These are phyloP conservation scores for Neofusicoccum sp. DNA, from an alignment of 2,329 filamentous ascomycete genomes.

Conservation along the genomic window DNA sequence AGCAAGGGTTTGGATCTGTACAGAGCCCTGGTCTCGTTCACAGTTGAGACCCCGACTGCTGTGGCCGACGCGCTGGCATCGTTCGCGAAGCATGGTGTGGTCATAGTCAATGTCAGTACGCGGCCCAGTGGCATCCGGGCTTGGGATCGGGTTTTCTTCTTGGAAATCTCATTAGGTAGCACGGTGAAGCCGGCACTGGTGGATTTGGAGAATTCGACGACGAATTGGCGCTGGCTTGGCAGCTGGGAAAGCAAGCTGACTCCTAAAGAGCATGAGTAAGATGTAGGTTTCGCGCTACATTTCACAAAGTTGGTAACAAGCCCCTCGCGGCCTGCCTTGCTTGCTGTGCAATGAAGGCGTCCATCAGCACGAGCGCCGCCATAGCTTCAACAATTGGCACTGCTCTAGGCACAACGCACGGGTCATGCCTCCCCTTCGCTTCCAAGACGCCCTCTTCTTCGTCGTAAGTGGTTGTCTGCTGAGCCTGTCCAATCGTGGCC, in stretches of 20 bases:
- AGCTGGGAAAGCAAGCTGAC: conserved; percentile 57
- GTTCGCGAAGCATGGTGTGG: conserved; percentile 72
- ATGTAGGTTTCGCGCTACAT: background rate
- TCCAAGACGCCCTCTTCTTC: conserved; percentile 75
- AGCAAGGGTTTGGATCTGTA: conserved; percentile 24
- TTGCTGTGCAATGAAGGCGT: conserved; percentile 83
- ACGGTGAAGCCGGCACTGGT: conserved; percentile 63
- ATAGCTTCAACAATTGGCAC: conserved; percentile 90
- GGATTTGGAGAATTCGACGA: conserved; percentile 59
- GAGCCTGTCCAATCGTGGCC: conserved; percentile 88
- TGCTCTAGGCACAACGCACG: conserved; percentile 86
- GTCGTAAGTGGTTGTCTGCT: conserved; percentile 80
- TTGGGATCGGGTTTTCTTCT: conserved; percentile 94
- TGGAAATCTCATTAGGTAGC: conserved; percentile 76
- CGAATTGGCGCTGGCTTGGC: conserved; percentile 68
- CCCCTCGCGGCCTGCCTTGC: conserved; percentile 49
- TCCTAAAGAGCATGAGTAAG: no score
- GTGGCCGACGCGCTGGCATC: conserved; percentile 78
- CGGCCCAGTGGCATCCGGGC: conserved; percentile 72
- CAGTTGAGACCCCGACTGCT: conserved; percentile 74
- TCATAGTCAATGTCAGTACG: conserved; percentile 88
- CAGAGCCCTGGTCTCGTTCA: conserved; percentile 83
- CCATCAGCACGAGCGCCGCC: conserved; percentile 84
- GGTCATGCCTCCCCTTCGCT: conserved; percentile 92
- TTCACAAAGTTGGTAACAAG: conserved; percentile 31